phyloP scores from a whole-genome alignment of 164 flowering plant genomes.

The Cinnamomum chago region DNA sequence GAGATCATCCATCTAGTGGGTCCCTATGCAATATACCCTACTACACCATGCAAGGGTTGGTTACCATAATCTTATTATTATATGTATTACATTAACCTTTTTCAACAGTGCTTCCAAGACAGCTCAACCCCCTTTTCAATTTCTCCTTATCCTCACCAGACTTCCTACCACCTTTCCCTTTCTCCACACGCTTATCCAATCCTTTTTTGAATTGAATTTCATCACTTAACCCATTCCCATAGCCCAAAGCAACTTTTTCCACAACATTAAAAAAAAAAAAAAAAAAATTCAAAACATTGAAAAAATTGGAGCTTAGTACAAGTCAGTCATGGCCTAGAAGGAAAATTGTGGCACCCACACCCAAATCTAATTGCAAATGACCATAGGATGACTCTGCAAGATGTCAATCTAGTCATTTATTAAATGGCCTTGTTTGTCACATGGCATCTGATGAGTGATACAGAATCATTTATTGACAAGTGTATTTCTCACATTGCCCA shows the following conservation, averaged over 20 bases:
- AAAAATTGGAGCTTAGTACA: neutral
- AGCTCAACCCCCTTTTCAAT: neutral
- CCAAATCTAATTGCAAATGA: neutral
- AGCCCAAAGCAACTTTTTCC: neutral
- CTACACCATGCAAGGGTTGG: neutral
- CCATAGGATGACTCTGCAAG: neutral
- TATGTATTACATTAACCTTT: neutral
- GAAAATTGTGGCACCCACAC: neutral
- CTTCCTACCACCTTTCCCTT: neutral
- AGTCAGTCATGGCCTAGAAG: neutral
- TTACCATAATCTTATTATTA: neutral
- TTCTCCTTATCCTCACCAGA: neutral
- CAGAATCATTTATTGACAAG: neutral
- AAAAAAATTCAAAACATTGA: neutral
- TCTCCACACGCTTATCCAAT: neutral
- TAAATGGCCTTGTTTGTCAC: neutral
- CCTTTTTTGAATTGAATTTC: neutral
- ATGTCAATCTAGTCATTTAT: neutral
- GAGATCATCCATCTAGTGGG: neutral
- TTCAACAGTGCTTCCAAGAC: neutral
- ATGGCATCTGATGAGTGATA: neutral
- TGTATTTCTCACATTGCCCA: neutral
- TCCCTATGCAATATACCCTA: neutral
- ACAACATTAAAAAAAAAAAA: neutral
- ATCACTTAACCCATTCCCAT: neutral